Conservation (phyloP, 306 rosid species). For the Crotalaria pallida region DNA sequence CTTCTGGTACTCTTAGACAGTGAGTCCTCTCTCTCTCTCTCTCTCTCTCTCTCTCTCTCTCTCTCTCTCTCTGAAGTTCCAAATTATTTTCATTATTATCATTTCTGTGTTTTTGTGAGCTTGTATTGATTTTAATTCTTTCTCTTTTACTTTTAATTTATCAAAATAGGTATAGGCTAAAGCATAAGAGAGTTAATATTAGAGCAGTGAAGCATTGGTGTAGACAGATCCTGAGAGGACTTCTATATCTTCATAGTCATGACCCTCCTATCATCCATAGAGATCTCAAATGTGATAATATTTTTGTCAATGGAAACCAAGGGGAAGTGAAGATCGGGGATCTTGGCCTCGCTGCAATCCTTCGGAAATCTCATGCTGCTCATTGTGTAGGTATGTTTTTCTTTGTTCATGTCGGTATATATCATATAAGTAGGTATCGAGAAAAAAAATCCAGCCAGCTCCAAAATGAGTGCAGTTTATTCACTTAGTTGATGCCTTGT, state of each 20-base stretch:
- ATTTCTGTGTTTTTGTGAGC: constrained; percentile 19
- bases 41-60: background rate
- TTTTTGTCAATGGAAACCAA: constrained; percentile 89
- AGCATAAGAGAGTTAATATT: constrained; percentile 74
- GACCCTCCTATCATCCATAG: constrained; percentile 95
- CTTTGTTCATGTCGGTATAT: background rate
- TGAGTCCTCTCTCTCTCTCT: constrained; percentile 31
- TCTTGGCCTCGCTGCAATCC: constrained; percentile 90
- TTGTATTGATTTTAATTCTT: constrained; percentile 8
- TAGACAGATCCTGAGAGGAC: constrained; percentile 88
- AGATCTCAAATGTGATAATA: constrained; percentile 97
- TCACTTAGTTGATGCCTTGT: constrained; percentile 11
- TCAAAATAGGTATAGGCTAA: constrained; percentile 63
- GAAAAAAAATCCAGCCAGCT: background rate
- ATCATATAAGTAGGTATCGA: background rate
- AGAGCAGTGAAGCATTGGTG: constrained; percentile 97
- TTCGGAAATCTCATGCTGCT: constrained; percentile 82
- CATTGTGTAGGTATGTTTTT: constrained; percentile 78
- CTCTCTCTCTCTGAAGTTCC: background rate
- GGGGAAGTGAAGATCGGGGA: constrained; percentile 98
- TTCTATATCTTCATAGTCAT: constrained; percentile 81
- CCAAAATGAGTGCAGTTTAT: background rate
- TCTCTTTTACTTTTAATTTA: background rate
- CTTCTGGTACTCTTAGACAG: constrained; percentile 97
- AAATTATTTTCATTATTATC: background rate